These are phyloP conservation scores for Clohesyomyces aquaticus DNA, from an alignment of 495 filamentous ascomycete species.

Conservation along the genomic window DNA sequence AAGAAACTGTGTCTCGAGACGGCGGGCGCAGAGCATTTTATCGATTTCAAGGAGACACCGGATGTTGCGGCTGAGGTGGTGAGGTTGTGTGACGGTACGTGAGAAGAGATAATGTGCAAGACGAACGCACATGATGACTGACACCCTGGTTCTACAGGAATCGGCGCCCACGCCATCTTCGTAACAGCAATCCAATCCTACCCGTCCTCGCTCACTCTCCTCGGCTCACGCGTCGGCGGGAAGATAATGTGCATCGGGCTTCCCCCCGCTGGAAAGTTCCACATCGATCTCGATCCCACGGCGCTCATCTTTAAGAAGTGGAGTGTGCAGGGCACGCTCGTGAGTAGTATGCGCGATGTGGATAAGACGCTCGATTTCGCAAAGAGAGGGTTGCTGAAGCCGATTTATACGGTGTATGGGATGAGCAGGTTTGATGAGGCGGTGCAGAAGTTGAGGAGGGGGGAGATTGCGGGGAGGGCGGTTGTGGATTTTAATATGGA, in stretches of 20 bases:
- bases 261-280: slow-evolving; percentile 30
- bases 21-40: slow-evolving; percentile 40
- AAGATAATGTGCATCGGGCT: slow-evolving; percentile 43
- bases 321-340: slow-evolving; percentile 39
- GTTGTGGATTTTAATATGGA: slow-evolving; percentile 42
- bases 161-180: slow-evolving; percentile 43
- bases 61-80: slow-evolving; percentile 37
- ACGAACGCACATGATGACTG: too few species aligned
- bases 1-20: slow-evolving; percentile 35
- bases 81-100: slow-evolving; percentile 34
- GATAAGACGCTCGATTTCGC: slow-evolving; percentile 42
- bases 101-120: too few species aligned
- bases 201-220: slow-evolving; percentile 12
- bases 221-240: slow-evolving; percentile 34
- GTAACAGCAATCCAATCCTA: slow-evolving; percentile 40
- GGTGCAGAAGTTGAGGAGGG: slow-evolving; percentile 40
- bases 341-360: slow-evolving; percentile 40
- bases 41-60: slow-evolving; percentile 37
- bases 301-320: slow-evolving; percentile 39
- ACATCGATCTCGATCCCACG: slow-evolving; percentile 37
- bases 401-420: slow-evolving; percentile 36
- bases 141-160: too few species aligned
- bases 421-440: slow-evolving; percentile 38
- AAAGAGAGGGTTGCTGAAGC: slow-evolving; percentile 40
- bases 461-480: slow-evolving; percentile 42